A percentile compares a stretch with the other conserved stretches of the same genome.
phyloP scores from a whole-genome alignment of 2,329 filamentous ascomycete species.

The Biscogniauxia mediterranea region DNA sequence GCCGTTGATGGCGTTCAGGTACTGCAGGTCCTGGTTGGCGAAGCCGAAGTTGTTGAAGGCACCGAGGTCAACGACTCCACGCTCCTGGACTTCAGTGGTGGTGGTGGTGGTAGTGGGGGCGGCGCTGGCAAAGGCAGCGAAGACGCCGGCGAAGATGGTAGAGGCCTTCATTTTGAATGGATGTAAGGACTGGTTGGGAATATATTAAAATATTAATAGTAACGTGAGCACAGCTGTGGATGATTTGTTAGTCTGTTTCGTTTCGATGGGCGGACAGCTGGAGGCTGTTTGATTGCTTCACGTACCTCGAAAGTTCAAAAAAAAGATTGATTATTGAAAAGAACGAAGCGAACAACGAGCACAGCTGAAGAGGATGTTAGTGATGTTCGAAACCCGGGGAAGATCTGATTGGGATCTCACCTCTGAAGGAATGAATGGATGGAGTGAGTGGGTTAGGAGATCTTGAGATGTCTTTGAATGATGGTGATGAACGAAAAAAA shows the following conservation, averaged over 20 bases:
- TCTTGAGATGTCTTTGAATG: constrained; percentile 34
- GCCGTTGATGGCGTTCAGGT: constrained; percentile 34
- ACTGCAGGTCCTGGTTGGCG: constrained; percentile 37
- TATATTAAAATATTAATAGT: constrained; percentile 35
- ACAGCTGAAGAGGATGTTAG: constrained; percentile 40
- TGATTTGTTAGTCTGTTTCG: constrained; percentile 18
- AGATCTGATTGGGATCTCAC: constrained; percentile 29
- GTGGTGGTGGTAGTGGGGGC: constrained; percentile 35
- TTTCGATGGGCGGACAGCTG: neutral
- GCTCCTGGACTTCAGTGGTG: constrained; percentile 20
- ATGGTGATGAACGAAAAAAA: constrained; percentile 33
- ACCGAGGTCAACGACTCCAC: constrained; percentile 32
- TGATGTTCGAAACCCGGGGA: constrained; percentile 3
- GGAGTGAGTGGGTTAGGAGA: constrained; percentile 33
- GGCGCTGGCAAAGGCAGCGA: constrained; percentile 44
- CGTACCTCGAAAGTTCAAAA: constrained; percentile 42
- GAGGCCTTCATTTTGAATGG: constrained; percentile 49
- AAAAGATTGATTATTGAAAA: constrained; percentile 33
- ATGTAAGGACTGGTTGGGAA: constrained; percentile 26
- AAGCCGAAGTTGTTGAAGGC: constrained; percentile 33
- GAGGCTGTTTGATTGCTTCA: neutral
- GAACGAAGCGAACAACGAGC: constrained; percentile 47
- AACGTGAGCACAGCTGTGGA: constrained; percentile 45
- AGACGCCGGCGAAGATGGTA: constrained; percentile 42
- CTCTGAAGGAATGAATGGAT: constrained; percentile 48